Percentiles rank a stretch among this genome's conserved stretches.
phyloP scores from a whole-genome alignment of 345 rosid genomes.

The Pugionium dolabratum region DNA sequence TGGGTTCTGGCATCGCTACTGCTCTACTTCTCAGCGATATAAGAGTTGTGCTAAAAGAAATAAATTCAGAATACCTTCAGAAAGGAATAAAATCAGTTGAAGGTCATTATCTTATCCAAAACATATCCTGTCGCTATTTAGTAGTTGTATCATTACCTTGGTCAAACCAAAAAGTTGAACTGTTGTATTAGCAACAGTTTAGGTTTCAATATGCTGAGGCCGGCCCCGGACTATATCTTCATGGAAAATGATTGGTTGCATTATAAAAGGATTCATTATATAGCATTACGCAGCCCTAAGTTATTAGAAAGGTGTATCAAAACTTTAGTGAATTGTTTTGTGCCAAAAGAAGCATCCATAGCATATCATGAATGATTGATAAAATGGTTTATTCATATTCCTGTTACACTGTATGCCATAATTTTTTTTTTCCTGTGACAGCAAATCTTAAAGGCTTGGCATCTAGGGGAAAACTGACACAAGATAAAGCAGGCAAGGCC shows the following conservation, averaged over 20 bases:
- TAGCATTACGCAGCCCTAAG: conserved; percentile 2
- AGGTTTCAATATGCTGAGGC: not conserved
- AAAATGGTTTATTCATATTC: not conserved
- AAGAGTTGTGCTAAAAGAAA: conserved; percentile 81
- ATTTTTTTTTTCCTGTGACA: conserved; percentile 43
- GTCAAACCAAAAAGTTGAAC: conserved; percentile 4
- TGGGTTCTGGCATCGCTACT: conserved; percentile 98
- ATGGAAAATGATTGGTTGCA: not conserved
- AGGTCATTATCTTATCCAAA: conserved; percentile 48
- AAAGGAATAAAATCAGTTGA: conserved; percentile 76
- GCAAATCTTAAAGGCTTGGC: conserved; percentile 75
- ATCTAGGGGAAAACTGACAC: conserved; percentile 62
- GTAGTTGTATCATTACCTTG: not conserved
- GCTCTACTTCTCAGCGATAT: conserved; percentile 68
- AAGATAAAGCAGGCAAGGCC: conserved; percentile 72
- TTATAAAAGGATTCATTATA: not conserved
- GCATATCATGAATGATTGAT: not conserved
- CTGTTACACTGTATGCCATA: conserved; percentile 10
- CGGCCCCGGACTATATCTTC: not conserved
- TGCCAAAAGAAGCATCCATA: conserved; percentile 19
- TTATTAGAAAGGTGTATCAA: not conserved
- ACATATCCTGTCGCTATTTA: not conserved
- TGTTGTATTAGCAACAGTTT: conserved; percentile 9
- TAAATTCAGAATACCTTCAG: conserved; percentile 76
- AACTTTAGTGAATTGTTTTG: not conserved